These are phyloP conservation scores for Trypanosoma lewisi DNA, from an alignment of 208 protist genomes.

Conservation along the genomic window DNA sequence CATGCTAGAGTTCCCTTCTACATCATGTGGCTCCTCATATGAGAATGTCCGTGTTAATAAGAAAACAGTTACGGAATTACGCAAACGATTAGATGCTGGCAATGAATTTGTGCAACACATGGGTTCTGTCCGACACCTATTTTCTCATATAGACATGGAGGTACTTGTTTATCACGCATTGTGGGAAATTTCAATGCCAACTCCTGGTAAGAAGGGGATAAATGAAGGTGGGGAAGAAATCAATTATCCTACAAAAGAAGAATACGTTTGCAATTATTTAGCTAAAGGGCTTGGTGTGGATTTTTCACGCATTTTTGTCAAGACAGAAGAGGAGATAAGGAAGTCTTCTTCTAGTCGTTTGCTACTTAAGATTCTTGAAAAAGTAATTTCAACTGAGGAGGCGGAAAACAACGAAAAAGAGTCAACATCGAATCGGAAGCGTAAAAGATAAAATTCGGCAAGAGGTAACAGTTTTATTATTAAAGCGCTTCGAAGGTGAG, in stretches of 20 bases:
- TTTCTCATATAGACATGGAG: constrained; percentile 84
- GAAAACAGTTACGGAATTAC: constrained; percentile 5
- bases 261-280: constrained; percentile 22
- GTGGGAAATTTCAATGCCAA: constrained; percentile 21
- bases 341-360: constrained; percentile 50
- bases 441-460: constrained; percentile 1
- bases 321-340: constrained; percentile 45
- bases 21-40: constrained; percentile 25
- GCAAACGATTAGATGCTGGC: constrained; percentile 5
- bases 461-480: constrained; percentile 2
- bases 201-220: neutral
- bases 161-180: constrained; percentile 57
- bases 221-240: neutral
- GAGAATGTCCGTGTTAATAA: neutral
- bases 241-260: constrained; percentile 1
- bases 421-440: constrained; percentile 1
- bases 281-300: constrained; percentile 16
- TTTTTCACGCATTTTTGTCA: constrained; percentile 41
- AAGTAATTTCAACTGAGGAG: neutral
- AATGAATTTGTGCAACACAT: constrained; percentile 4
- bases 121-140: constrained; percentile 67
- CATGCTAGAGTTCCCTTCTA: constrained; percentile 80
- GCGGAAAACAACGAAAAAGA: neutral
- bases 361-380: constrained; percentile 59
- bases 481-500: neutral